A percentile compares a stretch with the other conserved stretches of the same genome.
Evolutionary conservation across 169 alveolate genomes (phyloP).

Genomic region (Cytauxzoon felis): DNA sequence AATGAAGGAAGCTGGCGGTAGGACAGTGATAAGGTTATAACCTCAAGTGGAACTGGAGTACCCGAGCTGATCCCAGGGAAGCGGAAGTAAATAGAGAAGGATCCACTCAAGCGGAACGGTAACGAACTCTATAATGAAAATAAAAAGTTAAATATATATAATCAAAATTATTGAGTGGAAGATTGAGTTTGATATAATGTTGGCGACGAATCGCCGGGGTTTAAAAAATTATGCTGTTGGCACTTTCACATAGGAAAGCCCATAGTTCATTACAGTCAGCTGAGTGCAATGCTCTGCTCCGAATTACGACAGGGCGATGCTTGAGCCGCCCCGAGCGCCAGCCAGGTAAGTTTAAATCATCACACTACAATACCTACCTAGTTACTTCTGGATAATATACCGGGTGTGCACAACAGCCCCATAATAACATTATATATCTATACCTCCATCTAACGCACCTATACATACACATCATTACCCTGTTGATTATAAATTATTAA

Average conservation of each 20-base stretch:
- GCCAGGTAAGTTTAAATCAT: slow-evolving; percentile 89
- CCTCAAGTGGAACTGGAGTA: background rate
- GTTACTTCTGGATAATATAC: no score
- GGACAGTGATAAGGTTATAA: background rate
- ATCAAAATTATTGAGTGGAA: background rate
- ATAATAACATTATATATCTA: no score
- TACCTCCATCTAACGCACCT: no score
- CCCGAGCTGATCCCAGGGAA: background rate
- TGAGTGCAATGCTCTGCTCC: slow-evolving; percentile 96
- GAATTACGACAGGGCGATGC: slow-evolving; percentile 94
- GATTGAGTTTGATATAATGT: slow-evolving; percentile 27
- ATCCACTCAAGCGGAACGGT: background rate
- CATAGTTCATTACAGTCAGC: slow-evolving; percentile 94
- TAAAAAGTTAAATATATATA: background rate
- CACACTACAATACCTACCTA: slow-evolving; percentile 2
- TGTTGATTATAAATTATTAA: no score
- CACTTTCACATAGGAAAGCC: slow-evolving; percentile 89
- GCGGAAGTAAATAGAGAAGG: background rate
- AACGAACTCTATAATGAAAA: no score
- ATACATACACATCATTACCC: no score
- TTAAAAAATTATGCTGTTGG: slow-evolving; percentile 93
- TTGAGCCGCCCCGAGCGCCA: slow-evolving; percentile 96
- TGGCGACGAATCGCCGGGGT: slow-evolving; percentile 83
- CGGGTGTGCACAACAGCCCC: no score
- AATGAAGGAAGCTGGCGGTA: no score